Percentiles rank a stretch among this genome's conserved stretches.
These are phyloP conservation scores for Austropuccinia psidii DNA, from an alignment of 1,284 basidiomycete genomes.

Conservation along the genomic window DNA sequence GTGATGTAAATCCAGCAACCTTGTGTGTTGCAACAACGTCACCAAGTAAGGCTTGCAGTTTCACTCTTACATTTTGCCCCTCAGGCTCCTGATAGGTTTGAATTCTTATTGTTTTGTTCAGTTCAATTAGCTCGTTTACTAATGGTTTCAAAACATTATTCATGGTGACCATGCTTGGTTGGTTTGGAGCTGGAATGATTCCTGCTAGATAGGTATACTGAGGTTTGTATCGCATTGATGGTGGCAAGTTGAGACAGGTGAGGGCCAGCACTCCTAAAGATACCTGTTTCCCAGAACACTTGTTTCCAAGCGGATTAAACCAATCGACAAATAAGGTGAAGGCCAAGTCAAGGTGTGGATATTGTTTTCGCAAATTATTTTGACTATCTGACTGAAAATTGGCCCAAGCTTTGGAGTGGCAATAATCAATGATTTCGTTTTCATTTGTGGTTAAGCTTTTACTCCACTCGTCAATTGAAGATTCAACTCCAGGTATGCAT, in stretches of 20 bases:
- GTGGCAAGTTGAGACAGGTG: conserved; percentile 4
- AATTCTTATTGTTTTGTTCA: background rate
- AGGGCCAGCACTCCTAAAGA: background rate
- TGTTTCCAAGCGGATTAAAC: conserved; percentile 11
- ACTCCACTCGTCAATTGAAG: background rate
- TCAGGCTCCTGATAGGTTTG: conserved; percentile 7
- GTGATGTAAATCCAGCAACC: conserved; percentile 8
- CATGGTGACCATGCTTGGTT: background rate
- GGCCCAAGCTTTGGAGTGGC: background rate
- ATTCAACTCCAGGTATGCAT: background rate
- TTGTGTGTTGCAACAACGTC: conserved; percentile 16
- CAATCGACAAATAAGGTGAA: conserved; percentile 7
- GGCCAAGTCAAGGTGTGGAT: background rate
- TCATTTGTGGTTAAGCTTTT: background rate
- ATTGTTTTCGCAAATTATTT: background rate
- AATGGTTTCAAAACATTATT: background rate
- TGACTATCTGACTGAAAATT: too few species aligned
- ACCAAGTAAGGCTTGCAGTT: conserved; percentile 7
- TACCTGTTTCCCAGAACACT: background rate
- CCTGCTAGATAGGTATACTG: background rate
- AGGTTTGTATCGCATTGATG: background rate
- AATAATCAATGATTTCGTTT: background rate
- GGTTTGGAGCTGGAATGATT: conserved; percentile 11
- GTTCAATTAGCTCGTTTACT: background rate
- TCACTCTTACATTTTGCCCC: background rate